Base-by-base conservation (phyloP, 2,329 filamentous ascomycete species). In the Penicillium griseofulvum region DNA sequence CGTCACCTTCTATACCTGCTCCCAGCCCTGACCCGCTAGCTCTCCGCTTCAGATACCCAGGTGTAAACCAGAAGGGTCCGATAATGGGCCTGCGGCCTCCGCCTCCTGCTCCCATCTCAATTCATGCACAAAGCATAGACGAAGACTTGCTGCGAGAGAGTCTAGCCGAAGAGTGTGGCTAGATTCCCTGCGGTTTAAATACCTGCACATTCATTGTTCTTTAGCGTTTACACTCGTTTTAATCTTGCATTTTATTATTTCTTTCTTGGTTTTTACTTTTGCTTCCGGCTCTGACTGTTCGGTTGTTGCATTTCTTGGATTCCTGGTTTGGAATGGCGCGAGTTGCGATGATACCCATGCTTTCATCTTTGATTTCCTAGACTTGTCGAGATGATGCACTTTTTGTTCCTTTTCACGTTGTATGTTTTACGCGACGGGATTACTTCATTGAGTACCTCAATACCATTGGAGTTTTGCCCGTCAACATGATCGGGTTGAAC, bases 11-110 rank as follows among this genome's bases (percentile, higher is more conserved):
- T 7, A 55, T 54, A 5, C 31, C 79, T 84, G 44, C 72, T 78
- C 7, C 81, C 83, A 8, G 87, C 86, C 64, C 87, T 88, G 87
- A 86, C 0, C 77, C 81, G 1, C 84, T 89, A 42, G 83, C 85
- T 75, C 53, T 67, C 41, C 57, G 62, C 14, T 72, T 71, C 41
- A 80, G 89, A 41, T 74, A 82, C 5, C 83, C 88, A 1, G 90
- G 90, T 0, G 90, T 94, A 68, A 94, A 94, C 65, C 90, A 93
- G 68, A 81, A 83, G 1, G 90, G 90, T 0, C 80, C 84, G 0
- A 87, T 94, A 41, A 84, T 88, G 0, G 89, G 90, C 0, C 88
- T 93, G 60, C 79, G 84, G 73, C 66, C 82, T 74, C 71, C 83
- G 71, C 66, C 82, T 74, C 71, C 78, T 71, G 34, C 83, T 1